Base-by-base conservation (phyloP, 257 asterid genomes). In the Solanum megistacrolobum region DNA sequence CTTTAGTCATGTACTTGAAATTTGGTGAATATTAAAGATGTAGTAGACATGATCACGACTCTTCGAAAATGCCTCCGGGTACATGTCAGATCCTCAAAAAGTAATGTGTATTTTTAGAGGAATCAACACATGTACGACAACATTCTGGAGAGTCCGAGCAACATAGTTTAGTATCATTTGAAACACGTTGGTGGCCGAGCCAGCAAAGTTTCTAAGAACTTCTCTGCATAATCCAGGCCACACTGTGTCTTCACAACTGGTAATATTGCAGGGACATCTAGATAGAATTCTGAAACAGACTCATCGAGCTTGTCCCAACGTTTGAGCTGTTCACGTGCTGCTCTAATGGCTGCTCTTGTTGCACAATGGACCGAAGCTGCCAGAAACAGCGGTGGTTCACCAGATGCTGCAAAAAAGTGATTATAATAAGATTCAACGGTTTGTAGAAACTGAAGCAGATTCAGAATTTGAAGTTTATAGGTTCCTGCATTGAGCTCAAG, bases 281-380 rank as follows among this genome's bases (percentile, higher is more conserved):
- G 86, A 85, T 90, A 88, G 69, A 95, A 95, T 25, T 82, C 35
- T 29, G 88, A 34, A 75, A 91, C 94, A n/a, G 87, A 75, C 86
- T 90, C 96, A 35, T 91, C 92, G 29, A 68, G 85, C 62, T 84
- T 92, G 76, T 92, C 94, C 99, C 98, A 95, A 34, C 87, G 43
- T 43, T 88, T 89, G 36, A 92, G 92, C 83, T 96, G 95, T 83
- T 90, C 93, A 38, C 96, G 89, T 11, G 96, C 98, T 84, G 89
- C 96, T 71, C 85, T 93, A 78, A 96, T 91, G 71, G 98, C 98
- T 29, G 96, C 95, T 86, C 96, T 90, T 2, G 94, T 90, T 16
- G 98, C 98, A 74, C 98, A 96, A 88, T 95, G 94, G 88, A 94
- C 94, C 2, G 98, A 93, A 89, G 89, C 96, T 14, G 98, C 94